A percentile compares a stretch with the other conserved stretches of the same genome.
Conservation (phyloP, 352 stramenopile species). For the Phytophthora europaea region DNA sequence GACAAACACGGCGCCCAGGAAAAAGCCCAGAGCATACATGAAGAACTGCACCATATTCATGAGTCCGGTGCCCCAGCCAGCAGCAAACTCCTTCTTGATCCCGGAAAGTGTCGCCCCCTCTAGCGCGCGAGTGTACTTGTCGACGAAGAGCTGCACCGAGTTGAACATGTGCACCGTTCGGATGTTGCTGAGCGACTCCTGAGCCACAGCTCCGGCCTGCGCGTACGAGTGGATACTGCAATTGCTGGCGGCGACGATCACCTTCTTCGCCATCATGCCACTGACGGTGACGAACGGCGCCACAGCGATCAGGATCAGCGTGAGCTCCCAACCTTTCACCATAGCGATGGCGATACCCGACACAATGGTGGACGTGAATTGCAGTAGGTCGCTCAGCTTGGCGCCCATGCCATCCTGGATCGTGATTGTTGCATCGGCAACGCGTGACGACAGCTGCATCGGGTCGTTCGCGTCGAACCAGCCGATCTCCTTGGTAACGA, state of each 20-base stretch:
- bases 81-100: constrained; percentile 49
- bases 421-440: constrained; percentile 43
- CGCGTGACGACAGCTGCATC: constrained; percentile 51
- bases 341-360: constrained; percentile 58
- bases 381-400: constrained; percentile 54
- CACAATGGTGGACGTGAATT: constrained; percentile 45
- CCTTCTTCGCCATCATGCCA: constrained; percentile 37
- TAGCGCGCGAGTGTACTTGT: constrained; percentile 55
- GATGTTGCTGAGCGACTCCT: constrained; percentile 66
- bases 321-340: constrained; percentile 61
- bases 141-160: constrained; percentile 39
- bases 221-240: constrained; percentile 38
- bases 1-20: constrained; percentile 49
- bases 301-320: constrained; percentile 61
- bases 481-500: constrained; percentile 56
- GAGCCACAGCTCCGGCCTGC: constrained; percentile 51
- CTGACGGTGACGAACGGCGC: constrained; percentile 48
- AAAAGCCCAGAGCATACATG: constrained; percentile 68
- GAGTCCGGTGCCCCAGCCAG: constrained; percentile 46
- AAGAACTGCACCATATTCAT: constrained; percentile 52
- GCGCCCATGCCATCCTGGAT: constrained; percentile 59
- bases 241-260: constrained; percentile 32
- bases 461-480: constrained; percentile 68
- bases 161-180: constrained; percentile 73
- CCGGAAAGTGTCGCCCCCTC: constrained; percentile 33